A percentile compares a stretch with the other conserved stretches of the same genome.
phyloP scores from a whole-genome alignment of 331 rosid genomes.

The Dryas integrifolia region DNA sequence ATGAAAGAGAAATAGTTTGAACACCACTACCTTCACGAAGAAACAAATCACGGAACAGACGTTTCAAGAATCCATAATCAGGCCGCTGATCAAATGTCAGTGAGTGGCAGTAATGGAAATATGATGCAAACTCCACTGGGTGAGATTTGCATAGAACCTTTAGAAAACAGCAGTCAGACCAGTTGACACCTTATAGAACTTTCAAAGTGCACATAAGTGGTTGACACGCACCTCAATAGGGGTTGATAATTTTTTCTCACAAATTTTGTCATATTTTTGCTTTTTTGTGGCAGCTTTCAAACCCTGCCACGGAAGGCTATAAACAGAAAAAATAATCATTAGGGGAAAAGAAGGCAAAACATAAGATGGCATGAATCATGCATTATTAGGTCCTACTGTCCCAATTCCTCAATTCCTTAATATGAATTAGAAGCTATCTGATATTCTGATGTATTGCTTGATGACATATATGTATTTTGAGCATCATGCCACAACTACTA shows the following conservation, averaged over 20 bases:
- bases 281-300: constrained; percentile 96
- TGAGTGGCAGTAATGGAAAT: constrained; percentile 92
- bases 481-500: not conserved
- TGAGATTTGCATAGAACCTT: constrained; percentile 92
- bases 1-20: constrained; percentile 9
- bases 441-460: not conserved
- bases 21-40: constrained; percentile 66
- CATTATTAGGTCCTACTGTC: not conserved
- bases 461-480: not conserved
- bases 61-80: constrained; percentile 95
- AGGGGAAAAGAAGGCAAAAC: not conserved
- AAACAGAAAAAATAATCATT: constrained; percentile 21
- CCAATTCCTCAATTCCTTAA: not conserved
- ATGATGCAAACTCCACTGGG: constrained; percentile 93
- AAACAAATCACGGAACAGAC: constrained; percentile 85
- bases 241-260: constrained; percentile 92
- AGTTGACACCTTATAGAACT: constrained; percentile 25
- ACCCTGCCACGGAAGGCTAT: constrained; percentile 99
- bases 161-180: constrained; percentile 30
- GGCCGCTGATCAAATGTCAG: constrained; percentile 93
- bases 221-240: constrained; percentile 77
- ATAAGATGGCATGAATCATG: not conserved
- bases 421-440: not conserved
- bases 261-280: constrained; percentile 94
- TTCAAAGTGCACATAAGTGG: constrained; percentile 6